Evolutionary conservation across 2,329 filamentous ascomycete genomes (phyloP), one percentile per base, ranked within the genome.

Genomic region (Phialophora expanda): DNA sequence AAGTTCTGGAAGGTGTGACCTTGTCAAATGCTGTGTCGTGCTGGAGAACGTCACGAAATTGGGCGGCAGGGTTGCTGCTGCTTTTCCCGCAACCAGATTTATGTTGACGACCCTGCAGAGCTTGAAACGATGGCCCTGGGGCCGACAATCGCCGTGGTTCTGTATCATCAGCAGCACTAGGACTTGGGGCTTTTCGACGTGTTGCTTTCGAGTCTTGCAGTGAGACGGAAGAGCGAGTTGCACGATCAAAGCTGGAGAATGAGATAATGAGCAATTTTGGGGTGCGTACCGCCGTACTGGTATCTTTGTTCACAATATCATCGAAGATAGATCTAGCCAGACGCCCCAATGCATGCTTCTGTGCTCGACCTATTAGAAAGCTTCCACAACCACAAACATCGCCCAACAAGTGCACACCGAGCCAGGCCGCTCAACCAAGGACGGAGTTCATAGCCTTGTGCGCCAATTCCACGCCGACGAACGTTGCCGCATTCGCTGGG

Each of bases 401-500:
- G 38, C 17, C 38, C 38, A 17, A 44, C 38, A 44, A n/a, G 17
- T 44, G 17, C 38, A n/a, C 17, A 17, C 38, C 17, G 17, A n/a
- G 38, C 38, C 38, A n/a, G 38, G 8, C 17, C 38, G 1, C 51
- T 70, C 67, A 75, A n/a, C 77, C 78, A 64, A 83, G 82, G 2
- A 82, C 58, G 70, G 77, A 80, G 67, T 78, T 80, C 81, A 84
- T 83, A 57, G 79, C 78, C 72, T 82, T 81, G 72, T 83, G 81
- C 6, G 82, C 82, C 53, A 84, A 73, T 65, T 84, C 82, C 17
- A 84, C 82, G 65, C 82, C 82, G 30, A 83, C 74, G 72, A 99
- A 99, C 2, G 95, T 98, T 34, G 95, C 95, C 1, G 95, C 95
- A 76, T 99, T 99, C 9, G 95, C 95, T 6, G 95, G 95, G 51